Evolutionary conservation across 2,329 filamentous ascomycete genomes (phyloP), one percentile per base, ranked within the genome.

Genomic region (Pestalotiopsis fici): DNA sequence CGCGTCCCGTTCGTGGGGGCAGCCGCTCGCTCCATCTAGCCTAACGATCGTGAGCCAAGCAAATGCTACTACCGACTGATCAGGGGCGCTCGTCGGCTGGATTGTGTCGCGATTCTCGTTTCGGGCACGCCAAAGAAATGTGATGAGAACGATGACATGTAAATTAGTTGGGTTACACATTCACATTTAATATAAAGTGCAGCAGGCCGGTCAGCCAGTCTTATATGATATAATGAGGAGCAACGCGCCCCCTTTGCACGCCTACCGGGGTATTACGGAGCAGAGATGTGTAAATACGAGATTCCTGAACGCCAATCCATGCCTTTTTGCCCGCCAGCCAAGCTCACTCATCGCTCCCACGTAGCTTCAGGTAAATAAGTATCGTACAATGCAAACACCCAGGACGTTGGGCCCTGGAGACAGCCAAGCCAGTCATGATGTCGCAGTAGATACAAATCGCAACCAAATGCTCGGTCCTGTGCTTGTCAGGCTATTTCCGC

Each of bases 401-500:
- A n/a, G n/a, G n/a, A n/a, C n/a, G n/a, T 47, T 47, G 21, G 25
- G 43, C 55, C 7, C 62, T 43, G 62, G 31, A 56, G 27, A 50
- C 59, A 37, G 59, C 59, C 55, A 15, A 21, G 7, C 25, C 15
- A 21, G 25, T 57, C 9, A 23, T 13, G 55, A 54, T 54, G 7
- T 54, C 15, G 47, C 6, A 54, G 21, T 13, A 18, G 18, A 21
- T 3, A 13, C n/a, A 23, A 23, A 15, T 54, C 15, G 3, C 47
- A 54, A 54, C 15, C 47, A 54, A 15, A 12, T n/a, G 6, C 47
- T 23, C 18, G 15, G 15, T 13, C 55, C 9, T 13, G 12, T 57
- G 12, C 11, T 18, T 18, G n/a, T 21, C 5, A 57, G n/a, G 35
- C 76, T 68, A 78, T 74, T 79, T 83, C 59, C 83, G 80, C 70